Percentiles rank a stretch among this genome's conserved stretches.
phyloP scores from a whole-genome alignment of 2,329 filamentous ascomycete species.

The Orbilia oligospora region DNA sequence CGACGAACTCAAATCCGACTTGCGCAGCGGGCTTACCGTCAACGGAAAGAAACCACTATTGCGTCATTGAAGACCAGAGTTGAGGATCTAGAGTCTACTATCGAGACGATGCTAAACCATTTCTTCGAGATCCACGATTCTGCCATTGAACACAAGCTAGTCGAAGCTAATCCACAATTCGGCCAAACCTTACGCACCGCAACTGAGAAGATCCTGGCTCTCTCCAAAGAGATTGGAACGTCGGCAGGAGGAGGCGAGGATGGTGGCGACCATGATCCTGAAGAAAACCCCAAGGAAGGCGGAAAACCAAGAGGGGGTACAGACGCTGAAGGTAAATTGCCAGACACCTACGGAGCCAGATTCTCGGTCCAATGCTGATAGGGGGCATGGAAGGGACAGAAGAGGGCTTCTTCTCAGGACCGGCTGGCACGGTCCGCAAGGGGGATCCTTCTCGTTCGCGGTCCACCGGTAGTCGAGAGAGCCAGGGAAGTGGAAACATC shows the following conservation, averaged over 20 bases:
- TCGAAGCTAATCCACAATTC: conserved; percentile 57
- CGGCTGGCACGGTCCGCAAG: conserved; percentile 46
- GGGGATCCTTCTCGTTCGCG: conserved; percentile 55
- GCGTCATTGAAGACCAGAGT: conserved; percentile 79
- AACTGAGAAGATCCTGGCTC: conserved; percentile 55
- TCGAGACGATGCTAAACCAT: conserved; percentile 80
- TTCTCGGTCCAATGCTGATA: conserved; percentile 57
- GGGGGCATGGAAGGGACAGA: conserved; percentile 54
- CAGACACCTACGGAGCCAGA: conserved; percentile 56
- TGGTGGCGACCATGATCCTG: conserved; percentile 45
- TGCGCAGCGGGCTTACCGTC: conserved; percentile 86
- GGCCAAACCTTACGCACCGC: conserved; percentile 51
- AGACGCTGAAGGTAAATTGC: conserved; percentile 60
- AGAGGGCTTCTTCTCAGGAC: conserved; percentile 55
- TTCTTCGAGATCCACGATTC: conserved; percentile 78
- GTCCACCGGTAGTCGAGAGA: conserved; percentile 58
- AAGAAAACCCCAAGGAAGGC: conserved; percentile 50
- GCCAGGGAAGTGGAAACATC: conserved; percentile 53
- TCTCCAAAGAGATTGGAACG: conserved; percentile 55
- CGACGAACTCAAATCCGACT: conserved; percentile 88
- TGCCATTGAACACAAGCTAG: conserved; percentile 68
- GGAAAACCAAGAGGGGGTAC: conserved; percentile 46
- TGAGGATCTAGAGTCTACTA: conserved; percentile 76
- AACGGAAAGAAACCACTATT: conserved; percentile 87
- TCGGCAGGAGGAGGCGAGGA: conserved; percentile 46